These are phyloP conservation scores for Chiua virens DNA, from an alignment of 768 basidiomycete genomes.

Conservation along the genomic window DNA sequence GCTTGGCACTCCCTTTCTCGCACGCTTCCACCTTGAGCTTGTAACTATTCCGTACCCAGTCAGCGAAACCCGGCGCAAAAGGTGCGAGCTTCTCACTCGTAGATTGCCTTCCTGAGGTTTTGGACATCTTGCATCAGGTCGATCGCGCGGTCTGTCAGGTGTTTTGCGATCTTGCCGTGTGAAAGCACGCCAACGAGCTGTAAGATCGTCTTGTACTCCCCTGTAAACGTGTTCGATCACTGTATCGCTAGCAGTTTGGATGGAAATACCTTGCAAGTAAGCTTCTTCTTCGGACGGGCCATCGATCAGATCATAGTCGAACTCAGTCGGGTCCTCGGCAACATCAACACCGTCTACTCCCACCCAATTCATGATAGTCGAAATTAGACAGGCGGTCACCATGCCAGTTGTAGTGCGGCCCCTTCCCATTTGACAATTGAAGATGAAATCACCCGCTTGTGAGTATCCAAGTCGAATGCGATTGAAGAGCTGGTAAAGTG, in stretches of 20 bases:
- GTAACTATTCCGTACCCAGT: conserved; percentile 53
- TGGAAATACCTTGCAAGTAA: conserved; percentile 70
- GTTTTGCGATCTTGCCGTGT: conserved; percentile 91
- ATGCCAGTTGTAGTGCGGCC: conserved; percentile 95
- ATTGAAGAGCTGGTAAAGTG: conserved; percentile 74
- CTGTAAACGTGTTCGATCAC: conserved; percentile 39
- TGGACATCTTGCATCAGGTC: conserved; percentile 97
- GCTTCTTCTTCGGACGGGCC: conserved; percentile 87
- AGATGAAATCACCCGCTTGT: conserved; percentile 75
- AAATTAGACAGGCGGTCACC: conserved; percentile 85
- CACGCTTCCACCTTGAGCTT: conserved; percentile 87
- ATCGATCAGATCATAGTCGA: conserved; percentile 69
- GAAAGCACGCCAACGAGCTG: conserved; percentile 91
- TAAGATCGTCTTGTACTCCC: conserved; percentile 95
- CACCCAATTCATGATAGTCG: conserved; percentile 65
- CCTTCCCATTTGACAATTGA: conserved; percentile 97
- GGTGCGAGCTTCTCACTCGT: conserved; percentile 61
- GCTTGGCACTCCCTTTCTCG: conserved; percentile 75
- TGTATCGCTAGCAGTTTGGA: not conserved
- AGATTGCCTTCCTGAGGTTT: conserved; percentile 92
- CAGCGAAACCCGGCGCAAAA: not conserved
- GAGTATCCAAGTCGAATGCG: conserved; percentile 62
- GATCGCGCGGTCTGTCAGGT: conserved; percentile 82
- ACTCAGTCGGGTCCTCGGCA: conserved; percentile 37
- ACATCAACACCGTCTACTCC: conserved; percentile 40